phyloP scores from a whole-genome alignment of 164 flowering plant species.

The grape (Vitis vinifera) region DNA sequence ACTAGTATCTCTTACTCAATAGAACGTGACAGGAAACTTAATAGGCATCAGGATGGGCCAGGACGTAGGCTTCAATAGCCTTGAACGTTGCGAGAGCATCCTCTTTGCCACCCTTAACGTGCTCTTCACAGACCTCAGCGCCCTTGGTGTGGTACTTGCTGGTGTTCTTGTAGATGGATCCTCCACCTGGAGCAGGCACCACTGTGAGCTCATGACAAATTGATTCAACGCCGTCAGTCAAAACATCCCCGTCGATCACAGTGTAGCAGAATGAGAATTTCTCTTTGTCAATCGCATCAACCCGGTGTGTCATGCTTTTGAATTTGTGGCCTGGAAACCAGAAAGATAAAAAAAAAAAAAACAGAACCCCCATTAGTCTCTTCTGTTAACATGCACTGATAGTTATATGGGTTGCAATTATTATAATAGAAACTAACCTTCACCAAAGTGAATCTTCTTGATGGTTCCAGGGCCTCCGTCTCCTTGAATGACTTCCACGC shows the following conservation, averaged over 20 bases:
- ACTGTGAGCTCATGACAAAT: constrained; percentile 22
- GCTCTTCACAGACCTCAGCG: too few relatives aligned
- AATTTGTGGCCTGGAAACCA: constrained; percentile 24
- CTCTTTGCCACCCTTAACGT: too few relatives aligned
- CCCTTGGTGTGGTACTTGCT: constrained; percentile 3
- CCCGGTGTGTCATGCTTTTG: constrained; percentile 23
- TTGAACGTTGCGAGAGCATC: not conserved
- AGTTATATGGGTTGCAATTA: too few relatives aligned
- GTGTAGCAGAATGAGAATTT: constrained; percentile 17
- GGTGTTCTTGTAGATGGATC: constrained; percentile 24
- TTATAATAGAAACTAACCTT: constrained; percentile 9
- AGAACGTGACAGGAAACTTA: too few relatives aligned
- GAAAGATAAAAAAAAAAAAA: not conserved
- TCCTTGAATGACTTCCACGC: constrained; percentile 21
- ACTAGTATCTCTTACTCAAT: too few relatives aligned
- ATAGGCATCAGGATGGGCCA: too few relatives aligned
- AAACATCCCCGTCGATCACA: constrained; percentile 24
- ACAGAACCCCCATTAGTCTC: too few relatives aligned
- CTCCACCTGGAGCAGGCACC: constrained; percentile 21
- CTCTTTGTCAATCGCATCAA: constrained; percentile 27
- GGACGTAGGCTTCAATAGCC: not conserved
- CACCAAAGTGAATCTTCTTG: constrained; percentile 9
- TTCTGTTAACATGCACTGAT: not conserved
- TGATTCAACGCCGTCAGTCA: constrained; percentile 15
- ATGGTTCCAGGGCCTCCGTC: constrained; percentile 27